Percentiles rank a stretch among this genome's conserved stretches.
Conservation (phyloP, 2,329 filamentous ascomycete species). For the Hypoxylon sp. region DNA sequence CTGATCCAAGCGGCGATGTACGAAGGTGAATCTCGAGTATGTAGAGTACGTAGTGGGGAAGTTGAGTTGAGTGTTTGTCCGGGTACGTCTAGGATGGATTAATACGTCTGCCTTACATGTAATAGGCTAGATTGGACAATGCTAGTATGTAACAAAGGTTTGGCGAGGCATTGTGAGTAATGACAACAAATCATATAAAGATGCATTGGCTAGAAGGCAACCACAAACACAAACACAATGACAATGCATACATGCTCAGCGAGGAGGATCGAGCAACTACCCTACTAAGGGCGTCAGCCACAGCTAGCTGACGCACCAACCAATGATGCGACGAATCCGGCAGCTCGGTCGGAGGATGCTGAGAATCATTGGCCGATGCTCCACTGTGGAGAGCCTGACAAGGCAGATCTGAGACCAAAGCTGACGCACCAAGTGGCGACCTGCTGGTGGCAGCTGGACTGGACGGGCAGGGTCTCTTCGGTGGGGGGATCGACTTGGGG, state of each 20-base stretch:
- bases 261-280: slow-evolving; percentile 21
- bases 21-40: neutral
- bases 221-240: slow-evolving; percentile 26
- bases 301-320: slow-evolving; percentile 32
- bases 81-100: slow-evolving; percentile 9
- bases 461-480: neutral
- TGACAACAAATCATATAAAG: slow-evolving; percentile 10
- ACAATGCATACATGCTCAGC: slow-evolving; percentile 10
- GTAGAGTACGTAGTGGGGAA: slow-evolving; percentile 21
- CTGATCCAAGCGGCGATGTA: slow-evolving; percentile 40
- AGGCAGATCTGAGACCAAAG: slow-evolving; percentile 32
- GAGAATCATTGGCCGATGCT: slow-evolving; percentile 26
- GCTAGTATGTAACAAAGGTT: slow-evolving; percentile 21
- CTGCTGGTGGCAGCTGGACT: slow-evolving; percentile 8
- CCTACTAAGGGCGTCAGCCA: slow-evolving; percentile 38
- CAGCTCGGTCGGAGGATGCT: slow-evolving; percentile 21
- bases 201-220: slow-evolving; percentile 11
- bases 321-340: slow-evolving; percentile 40
- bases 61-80: slow-evolving; percentile 5
- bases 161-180: slow-evolving; percentile 30
- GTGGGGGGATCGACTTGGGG: neutral
- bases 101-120: slow-evolving; percentile 1
- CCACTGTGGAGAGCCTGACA: slow-evolving; percentile 23
- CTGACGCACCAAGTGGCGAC: slow-evolving; percentile 7
- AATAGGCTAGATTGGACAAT: slow-evolving; percentile 12